Percentiles rank a stretch among this genome's conserved stretches.
Conservation (phyloP, 306 rosid genomes). For the Medicago truncatula region MtrunA17r5.0-ANR NC_053046.1:37810501-37811000, state of each 20-base stretch:
- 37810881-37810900: not conserved
- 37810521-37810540: constrained; percentile 1
- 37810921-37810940: not conserved
- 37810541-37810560: not conserved
- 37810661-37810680: constrained; percentile 20
- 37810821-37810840: not conserved
- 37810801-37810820: not conserved
- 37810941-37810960: no score
- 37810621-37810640: constrained; percentile 2
- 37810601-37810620: not conserved
- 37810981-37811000: no score
- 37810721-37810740: not conserved
- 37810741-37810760: not conserved
- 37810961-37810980: no score
- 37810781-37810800: not conserved
- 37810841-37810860: not conserved
- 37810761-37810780: not conserved
- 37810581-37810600: constrained; percentile 1
- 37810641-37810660: not conserved
- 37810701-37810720: not conserved
- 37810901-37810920: not conserved
- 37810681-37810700: not conserved
- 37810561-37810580: not conserved
- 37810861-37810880: not conserved
- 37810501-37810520: constrained; percentile 26